Evolutionary conservation across 1,284 basidiomycete genomes (phyloP), one percentile per base, ranked within the genome.

Genomic region (Leccinum subspadiceum): DNA sequence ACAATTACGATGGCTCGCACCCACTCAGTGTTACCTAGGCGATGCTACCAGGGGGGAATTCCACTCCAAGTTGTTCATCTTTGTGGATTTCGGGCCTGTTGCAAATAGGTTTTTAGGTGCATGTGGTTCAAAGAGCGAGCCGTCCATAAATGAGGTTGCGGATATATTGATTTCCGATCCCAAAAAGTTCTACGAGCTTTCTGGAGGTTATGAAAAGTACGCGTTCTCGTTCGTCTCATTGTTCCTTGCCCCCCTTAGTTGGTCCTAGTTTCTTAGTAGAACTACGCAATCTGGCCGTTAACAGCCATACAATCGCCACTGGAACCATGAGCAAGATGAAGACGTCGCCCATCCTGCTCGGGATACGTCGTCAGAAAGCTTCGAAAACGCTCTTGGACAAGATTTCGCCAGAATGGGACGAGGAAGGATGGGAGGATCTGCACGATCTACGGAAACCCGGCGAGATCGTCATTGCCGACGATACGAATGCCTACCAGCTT

Each of bases 61-160:
- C 53, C 88, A 90, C 67, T 89, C 89, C 1, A 87, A 88, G 68
- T 72, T 93, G 6, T 97, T 98, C 70, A 84, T 86, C 10, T 96
- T 95, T 67, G 85, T 98, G 53, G 90, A 98, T 74, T 98, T 96
- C 73, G 96, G 96, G 0, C 71, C 82, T 0, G 80, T 81, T 4
- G 96, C 92, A 2, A 96, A 94, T 65, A 79, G 84, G 3, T 97
- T 99, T 76, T 78, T 99, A 53, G 85, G 84, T 60, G 87, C 90
- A 9, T 94, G 93, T 66, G 96, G 96, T 20, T 93, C 96, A 17
- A 89, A 89, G 69, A 86, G 85, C 56, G 92, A 96, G 69, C 97
- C 96, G 1, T 94, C 87, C 35, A 87, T 94, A 1, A 87, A 92
- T 65, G 93, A 96, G 67, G 74, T 92, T 33, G 85, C 84, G 1